Conservation (phyloP, 371 early-diverging fungal species). For the Rhizopus delemar region DNA sequence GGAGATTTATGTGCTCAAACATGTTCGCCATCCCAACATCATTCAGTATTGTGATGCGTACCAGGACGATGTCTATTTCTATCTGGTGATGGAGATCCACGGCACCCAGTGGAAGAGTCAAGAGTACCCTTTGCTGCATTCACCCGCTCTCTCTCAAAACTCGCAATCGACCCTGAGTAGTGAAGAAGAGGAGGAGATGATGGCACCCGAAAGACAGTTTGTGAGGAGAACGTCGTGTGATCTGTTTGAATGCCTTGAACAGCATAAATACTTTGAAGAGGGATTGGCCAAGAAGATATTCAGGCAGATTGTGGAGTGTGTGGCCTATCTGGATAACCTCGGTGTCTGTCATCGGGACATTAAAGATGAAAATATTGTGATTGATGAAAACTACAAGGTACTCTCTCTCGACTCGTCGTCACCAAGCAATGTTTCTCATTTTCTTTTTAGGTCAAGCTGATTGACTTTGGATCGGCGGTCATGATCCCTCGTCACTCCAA, state of each 20-base stretch:
- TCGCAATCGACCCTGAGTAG: conserved; percentile 31
- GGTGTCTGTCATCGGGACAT: conserved; percentile 69
- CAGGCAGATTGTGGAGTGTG: conserved; percentile 70
- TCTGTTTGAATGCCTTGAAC: conserved; percentile 82
- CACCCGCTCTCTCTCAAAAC: conserved; percentile 34
- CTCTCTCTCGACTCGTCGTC: too few species aligned
- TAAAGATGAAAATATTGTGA: conserved; percentile 80
- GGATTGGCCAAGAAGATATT: conserved; percentile 61
- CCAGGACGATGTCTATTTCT: conserved; percentile 65
- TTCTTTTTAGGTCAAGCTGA: conserved; percentile 68
- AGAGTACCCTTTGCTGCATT: conserved; percentile 9
- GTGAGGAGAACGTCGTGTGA: conserved; percentile 66
- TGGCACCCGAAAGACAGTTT: conserved; percentile 31
- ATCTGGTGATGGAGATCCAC: conserved; percentile 82
- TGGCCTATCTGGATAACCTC: conserved; percentile 61
- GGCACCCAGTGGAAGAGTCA: conserved; percentile 65
- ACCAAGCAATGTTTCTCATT: too few species aligned
- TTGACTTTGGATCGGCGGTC: conserved; percentile 77
- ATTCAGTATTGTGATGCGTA: conserved; percentile 68
- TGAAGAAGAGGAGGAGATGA: conserved; percentile 23
- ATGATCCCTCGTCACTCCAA: conserved; percentile 33
- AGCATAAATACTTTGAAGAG: conserved; percentile 67
- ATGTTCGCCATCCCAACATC: conserved; percentile 71
- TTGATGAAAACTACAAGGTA: conserved; percentile 61
- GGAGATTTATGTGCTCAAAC: conserved; percentile 73